Base-by-base conservation (phyloP, 371 early-diverging fungal species). In the Zancudomyces culisetae region DNA sequence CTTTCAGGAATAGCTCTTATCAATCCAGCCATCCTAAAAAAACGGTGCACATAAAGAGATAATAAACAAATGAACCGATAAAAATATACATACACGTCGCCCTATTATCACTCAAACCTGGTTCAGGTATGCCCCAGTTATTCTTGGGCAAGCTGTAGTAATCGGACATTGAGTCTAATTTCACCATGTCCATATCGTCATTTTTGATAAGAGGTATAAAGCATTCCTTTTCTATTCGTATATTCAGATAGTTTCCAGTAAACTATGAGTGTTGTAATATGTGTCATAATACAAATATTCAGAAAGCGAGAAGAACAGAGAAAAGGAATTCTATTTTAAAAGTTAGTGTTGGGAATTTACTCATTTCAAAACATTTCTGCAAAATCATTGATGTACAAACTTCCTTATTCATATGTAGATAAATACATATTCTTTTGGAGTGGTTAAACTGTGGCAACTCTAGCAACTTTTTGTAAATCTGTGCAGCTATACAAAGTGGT, bases 121-220 rank as follows among this genome's bases (percentile, higher is more conserved):
- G 78, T 41, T 76, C 78, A 2, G 57, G 60, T 41, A 78, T 78
- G 19, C 70, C 71, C 78, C 78, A 78, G 43, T 45, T 55, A 56
- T 78, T 76, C 42, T 26, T 8, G 0, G 60, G 56, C 27, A 78
- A 56, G 2, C 26, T 24, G 1, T 45, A 51, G 30, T 67, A 55
- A n/a, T 72, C 74, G 0, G 35, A 45, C 23, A 22, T 22, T 1
- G 54, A 55, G 0, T 26, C 15, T 15, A 78, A 21, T 19, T 45
- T 57, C 8, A 78, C 67, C 78, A 78, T 78, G 27, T 64, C 61
- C 78, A 75, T 75, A 1, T 20, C 27, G 10, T 22, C 24, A 4
- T 56, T 53, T 1, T 45, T 39, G 43, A 71, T 68, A 8, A 59
- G 40, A 1, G 75, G 75, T 18, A 76, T 60, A 50, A 72, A 75